Conservation (phyloP, 805 yeast genomes). For the Candida ficus region DNA sequence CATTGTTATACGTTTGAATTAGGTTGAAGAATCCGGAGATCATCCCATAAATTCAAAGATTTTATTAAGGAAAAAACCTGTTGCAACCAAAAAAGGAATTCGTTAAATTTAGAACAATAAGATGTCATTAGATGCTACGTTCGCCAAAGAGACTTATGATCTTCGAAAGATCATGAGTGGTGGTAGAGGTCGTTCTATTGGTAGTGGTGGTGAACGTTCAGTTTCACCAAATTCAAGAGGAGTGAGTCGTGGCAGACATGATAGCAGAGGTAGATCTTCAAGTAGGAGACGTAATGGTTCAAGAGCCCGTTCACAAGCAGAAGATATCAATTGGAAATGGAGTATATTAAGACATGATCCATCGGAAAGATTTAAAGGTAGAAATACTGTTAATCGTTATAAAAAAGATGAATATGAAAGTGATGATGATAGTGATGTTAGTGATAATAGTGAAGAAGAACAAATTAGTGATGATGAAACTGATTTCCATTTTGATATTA, state of each 20-base stretch:
- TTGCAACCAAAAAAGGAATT: too few relatives aligned
- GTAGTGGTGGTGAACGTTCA: conserved; percentile 4
- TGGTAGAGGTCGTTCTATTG: conserved; percentile 13
- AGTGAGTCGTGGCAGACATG: conserved; percentile 15
- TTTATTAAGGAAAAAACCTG: too few relatives aligned
- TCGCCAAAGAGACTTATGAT: conserved; percentile 12
- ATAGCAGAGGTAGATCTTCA: conserved; percentile 9
- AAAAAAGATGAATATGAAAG: conserved; percentile 15
- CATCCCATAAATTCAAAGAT: too few relatives aligned
- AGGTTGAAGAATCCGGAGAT: not conserved
- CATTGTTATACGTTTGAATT: too few relatives aligned
- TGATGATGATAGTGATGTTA: conserved; percentile 19
- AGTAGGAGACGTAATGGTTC: conserved; percentile 18
- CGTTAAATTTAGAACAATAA: not conserved
- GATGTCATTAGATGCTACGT: conserved; percentile 15
- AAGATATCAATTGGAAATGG: conserved; percentile 40
- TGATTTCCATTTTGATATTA: conserved; percentile 29
- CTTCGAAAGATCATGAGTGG: conserved; percentile 8
- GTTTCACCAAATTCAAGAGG: conserved; percentile 7
- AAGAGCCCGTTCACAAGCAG: conserved; percentile 26
- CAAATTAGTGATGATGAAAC: conserved; percentile 50
- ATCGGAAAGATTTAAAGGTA: conserved; percentile 48
- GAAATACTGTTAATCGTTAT: conserved; percentile 7
- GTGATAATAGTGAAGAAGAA: conserved; percentile 44
- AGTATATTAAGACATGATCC: conserved; percentile 72